phyloP scores from a whole-genome alignment of 441 rosid genomes.

The Arabidopsis hybrid region DNA sequence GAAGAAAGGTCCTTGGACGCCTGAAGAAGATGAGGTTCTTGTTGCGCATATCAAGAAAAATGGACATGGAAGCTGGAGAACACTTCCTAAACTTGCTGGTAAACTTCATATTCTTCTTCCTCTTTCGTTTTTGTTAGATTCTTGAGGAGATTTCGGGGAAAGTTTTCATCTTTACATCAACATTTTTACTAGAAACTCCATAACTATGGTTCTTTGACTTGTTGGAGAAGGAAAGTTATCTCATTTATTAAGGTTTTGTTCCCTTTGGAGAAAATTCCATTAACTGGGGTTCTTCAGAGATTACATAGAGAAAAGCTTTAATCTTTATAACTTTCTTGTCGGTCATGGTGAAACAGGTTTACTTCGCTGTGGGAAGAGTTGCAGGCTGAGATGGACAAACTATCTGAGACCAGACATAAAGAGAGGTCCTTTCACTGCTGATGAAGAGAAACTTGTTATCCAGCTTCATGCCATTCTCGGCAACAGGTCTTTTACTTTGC shows the following conservation, averaged over 20 bases:
- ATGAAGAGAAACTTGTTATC: slow-evolving; percentile 74
- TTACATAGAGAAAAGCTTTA: neutral
- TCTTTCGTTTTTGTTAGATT: neutral
- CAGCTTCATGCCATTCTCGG: slow-evolving; percentile 82
- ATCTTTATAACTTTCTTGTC: slow-evolving; percentile 7
- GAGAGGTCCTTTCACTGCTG: slow-evolving; percentile 66
- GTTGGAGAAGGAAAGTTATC: too few species aligned
- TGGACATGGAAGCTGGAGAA: slow-evolving; percentile 82
- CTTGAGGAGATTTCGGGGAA: neutral
- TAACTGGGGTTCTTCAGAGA: neutral
- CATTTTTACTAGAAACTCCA: neutral
- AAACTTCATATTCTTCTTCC: neutral
- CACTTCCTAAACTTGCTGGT: slow-evolving; percentile 82
- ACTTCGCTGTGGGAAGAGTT: slow-evolving; percentile 73
- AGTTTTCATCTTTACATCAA: neutral
- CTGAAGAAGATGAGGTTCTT: slow-evolving; percentile 77
- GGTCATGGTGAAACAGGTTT: slow-evolving; percentile 50
- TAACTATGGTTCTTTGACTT: neutral
- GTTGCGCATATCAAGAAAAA: slow-evolving; percentile 61
- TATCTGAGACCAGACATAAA: slow-evolving; percentile 75
- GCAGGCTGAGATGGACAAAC: slow-evolving; percentile 77
- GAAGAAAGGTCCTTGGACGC: slow-evolving; percentile 81
- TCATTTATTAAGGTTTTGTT: too few species aligned
- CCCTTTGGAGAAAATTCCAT: too few species aligned
- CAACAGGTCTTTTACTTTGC: slow-evolving; percentile 50